phyloP scores from a whole-genome alignment of 1,284 basidiomycete species.

The Rhodotorula mucilaginosa region DNA sequence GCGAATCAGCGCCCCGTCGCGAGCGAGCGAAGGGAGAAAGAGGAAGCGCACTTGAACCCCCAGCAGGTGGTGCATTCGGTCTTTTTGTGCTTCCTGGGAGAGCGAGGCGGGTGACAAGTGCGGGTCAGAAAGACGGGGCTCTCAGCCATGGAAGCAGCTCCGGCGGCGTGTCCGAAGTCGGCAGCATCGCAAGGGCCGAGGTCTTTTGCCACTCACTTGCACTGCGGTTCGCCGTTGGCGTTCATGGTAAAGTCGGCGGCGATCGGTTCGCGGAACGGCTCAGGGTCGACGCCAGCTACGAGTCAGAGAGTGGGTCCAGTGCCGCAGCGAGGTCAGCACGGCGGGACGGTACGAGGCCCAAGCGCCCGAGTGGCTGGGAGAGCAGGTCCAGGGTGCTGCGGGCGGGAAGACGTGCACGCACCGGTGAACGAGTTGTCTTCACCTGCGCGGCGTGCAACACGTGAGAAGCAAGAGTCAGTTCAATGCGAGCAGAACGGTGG shows the following conservation, averaged over 20 bases:
- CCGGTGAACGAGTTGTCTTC: conserved; percentile 35
- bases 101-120: too few relatives aligned
- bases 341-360: not conserved
- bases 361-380: not conserved
- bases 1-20: not conserved
- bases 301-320: too few relatives aligned
- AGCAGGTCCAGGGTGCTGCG: not conserved
- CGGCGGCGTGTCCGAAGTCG: too few relatives aligned
- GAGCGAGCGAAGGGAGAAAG: not conserved
- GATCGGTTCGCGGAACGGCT: conserved; percentile 12
- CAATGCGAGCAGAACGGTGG: not conserved
- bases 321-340: too few relatives aligned
- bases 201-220: conserved; percentile 15
- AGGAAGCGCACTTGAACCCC: conserved; percentile 9
- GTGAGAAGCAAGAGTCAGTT: not conserved
- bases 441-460: conserved; percentile 1
- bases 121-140: too few relatives aligned
- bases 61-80: conserved; percentile 24
- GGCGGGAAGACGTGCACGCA: not conserved
- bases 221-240: conserved; percentile 28
- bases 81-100: conserved; percentile 26
- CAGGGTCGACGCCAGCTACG: conserved; percentile 14
- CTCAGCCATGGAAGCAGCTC: not conserved
- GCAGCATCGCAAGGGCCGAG: too few relatives aligned
- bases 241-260: conserved; percentile 25